phyloP scores from a whole-genome alignment of 345 rosid genomes.

The Acer yangbiense region DNA sequence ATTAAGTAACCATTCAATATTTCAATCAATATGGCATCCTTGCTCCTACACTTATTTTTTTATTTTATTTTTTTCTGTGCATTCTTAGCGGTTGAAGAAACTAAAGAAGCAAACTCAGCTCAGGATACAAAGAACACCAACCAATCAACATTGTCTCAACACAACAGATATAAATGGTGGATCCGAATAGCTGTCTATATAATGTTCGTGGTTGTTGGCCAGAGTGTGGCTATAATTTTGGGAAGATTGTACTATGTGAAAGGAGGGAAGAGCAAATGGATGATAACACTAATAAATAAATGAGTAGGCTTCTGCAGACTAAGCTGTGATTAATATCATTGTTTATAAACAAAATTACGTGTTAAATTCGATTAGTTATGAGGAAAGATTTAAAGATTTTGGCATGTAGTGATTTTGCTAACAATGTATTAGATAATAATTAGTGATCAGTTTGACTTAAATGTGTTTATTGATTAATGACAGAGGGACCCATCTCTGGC shows the following conservation, averaged over 20 bases:
- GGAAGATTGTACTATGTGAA: slow-evolving; percentile 39
- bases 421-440: too few relatives aligned
- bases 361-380: too few relatives aligned
- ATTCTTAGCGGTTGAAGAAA: slow-evolving; percentile 9
- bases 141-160: slow-evolving; percentile 1
- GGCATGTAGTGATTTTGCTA: too few relatives aligned
- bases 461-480: neutral
- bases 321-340: too few relatives aligned
- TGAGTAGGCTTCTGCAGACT: neutral
- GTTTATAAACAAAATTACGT: too few relatives aligned
- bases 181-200: slow-evolving; percentile 33
- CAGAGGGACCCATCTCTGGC: neutral
- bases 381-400: too few relatives aligned
- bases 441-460: too few relatives aligned
- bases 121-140: neutral
- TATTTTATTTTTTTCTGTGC: slow-evolving; percentile 22
- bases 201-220: slow-evolving; percentile 32
- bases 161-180: slow-evolving; percentile 32
- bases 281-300: slow-evolving; percentile 23
- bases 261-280: slow-evolving; percentile 50
- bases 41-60: too few relatives aligned
- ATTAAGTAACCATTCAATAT: too few relatives aligned
- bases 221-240: slow-evolving; percentile 32
- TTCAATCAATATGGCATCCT: too few relatives aligned
- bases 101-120: slow-evolving; percentile 15